phyloP scores from a whole-genome alignment of 352 stramenopile species.

The Globisporangium iwayamae region DNA sequence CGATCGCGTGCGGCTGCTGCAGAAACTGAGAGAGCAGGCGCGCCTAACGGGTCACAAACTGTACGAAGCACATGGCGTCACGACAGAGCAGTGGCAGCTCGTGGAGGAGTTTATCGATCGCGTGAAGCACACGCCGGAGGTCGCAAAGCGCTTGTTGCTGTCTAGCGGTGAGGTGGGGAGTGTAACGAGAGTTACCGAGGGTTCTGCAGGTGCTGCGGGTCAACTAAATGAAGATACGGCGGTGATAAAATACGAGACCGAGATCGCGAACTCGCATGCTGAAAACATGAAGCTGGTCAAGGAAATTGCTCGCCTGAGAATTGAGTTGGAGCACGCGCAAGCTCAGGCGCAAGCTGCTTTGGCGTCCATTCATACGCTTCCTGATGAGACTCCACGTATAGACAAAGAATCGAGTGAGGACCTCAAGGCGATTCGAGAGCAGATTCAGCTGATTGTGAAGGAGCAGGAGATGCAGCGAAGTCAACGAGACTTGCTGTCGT shows the following conservation, averaged over 20 bases:
- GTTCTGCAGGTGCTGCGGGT: background rate
- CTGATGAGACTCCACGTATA: background rate
- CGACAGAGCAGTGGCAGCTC: conserved; percentile 44
- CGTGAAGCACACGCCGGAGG: conserved; percentile 53
- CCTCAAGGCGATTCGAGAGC: conserved; percentile 11
- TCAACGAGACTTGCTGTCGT: background rate
- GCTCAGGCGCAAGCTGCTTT: background rate
- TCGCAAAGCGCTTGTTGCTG: conserved; percentile 36
- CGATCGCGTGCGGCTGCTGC: conserved; percentile 50
- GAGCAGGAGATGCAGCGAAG: conserved; percentile 14
- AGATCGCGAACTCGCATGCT: conserved; percentile 21
- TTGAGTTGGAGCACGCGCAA: conserved; percentile 28
- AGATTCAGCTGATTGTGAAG: conserved; percentile 11
- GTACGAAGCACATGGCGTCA: conserved; percentile 56
- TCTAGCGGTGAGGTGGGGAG: conserved; percentile 5
- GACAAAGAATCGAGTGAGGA: conserved; percentile 2
- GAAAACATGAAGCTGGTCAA: conserved; percentile 30
- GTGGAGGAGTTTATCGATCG: conserved; percentile 72
- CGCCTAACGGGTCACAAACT: conserved; percentile 41
- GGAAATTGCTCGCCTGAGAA: conserved; percentile 31
- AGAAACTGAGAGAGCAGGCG: conserved; percentile 59
- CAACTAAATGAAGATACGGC: conserved; percentile 12
- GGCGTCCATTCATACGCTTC: background rate
- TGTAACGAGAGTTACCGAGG: background rate
- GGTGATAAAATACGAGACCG: conserved; percentile 15